Conservation (phyloP, 164 flowering plant species). For the Kalanchoe fedtschenkoi region DNA sequence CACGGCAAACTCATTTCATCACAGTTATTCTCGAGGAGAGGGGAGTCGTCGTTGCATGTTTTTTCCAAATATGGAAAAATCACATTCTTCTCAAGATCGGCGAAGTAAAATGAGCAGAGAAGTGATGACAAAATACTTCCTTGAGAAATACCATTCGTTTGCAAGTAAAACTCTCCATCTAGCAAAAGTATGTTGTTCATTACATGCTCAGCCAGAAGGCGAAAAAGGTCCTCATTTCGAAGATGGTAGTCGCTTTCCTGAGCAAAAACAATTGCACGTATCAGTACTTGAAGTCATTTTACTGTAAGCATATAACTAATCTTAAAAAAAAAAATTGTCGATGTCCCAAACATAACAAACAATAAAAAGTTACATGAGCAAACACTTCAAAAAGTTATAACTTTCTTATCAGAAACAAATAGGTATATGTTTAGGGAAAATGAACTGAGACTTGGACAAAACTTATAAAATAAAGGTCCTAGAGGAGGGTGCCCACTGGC, state of each 20-base stretch:
- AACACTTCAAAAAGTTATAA: too few species aligned
- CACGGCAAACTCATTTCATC: slow-evolving; percentile 5
- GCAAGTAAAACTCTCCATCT: slow-evolving; percentile 45
- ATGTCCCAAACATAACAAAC: too few species aligned
- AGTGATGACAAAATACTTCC: slow-evolving; percentile 80
- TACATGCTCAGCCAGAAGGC: slow-evolving; percentile 48
- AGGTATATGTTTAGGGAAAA: background rate
- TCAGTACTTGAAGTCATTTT: background rate
- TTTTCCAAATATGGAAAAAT: slow-evolving; percentile 63
- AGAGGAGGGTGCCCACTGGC: too few species aligned
- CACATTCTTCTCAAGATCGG: slow-evolving; percentile 53
- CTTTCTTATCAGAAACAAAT: background rate
- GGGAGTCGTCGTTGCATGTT: background rate
- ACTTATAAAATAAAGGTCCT: background rate
- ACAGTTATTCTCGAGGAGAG: slow-evolving; percentile 3
- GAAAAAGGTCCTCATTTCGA: slow-evolving; percentile 27
- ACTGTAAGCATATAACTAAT: background rate
- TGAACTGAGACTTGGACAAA: background rate
- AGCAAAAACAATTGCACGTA: background rate
- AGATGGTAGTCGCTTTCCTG: slow-evolving; percentile 34
- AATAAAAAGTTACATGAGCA: too few species aligned
- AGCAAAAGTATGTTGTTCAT: slow-evolving; percentile 52
- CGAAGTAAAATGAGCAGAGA: slow-evolving; percentile 85
- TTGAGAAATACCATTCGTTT: slow-evolving; percentile 76
- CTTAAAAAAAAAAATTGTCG: background rate